Percentiles rank a stretch among this genome's conserved stretches.
phyloP scores from a whole-genome alignment of 2,329 filamentous ascomycete species.

The Fusarium floridanum region DNA sequence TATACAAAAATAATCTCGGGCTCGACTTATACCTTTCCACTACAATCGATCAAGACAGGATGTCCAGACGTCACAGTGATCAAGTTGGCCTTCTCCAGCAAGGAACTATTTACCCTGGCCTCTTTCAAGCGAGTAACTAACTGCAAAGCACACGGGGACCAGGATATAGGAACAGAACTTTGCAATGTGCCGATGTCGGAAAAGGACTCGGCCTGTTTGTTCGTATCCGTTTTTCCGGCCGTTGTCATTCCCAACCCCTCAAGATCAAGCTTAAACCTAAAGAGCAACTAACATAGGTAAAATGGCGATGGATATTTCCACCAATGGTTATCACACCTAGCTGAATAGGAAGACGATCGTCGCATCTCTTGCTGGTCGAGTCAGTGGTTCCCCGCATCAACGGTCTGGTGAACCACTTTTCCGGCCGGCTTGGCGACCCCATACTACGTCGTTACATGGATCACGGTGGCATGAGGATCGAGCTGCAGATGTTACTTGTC shows the following conservation, averaged over 20 bases:
- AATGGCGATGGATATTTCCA: neutral
- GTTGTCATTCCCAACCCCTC: neutral
- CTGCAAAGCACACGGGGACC: neutral
- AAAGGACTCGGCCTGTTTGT: neutral
- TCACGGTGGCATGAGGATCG: neutral
- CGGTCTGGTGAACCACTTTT: neutral
- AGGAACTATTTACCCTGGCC: neutral
- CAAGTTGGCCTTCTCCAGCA: neutral
- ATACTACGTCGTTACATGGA: neutral
- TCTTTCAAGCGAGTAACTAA: neutral
- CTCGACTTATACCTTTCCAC: neutral
- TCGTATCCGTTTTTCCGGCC: constrained; percentile 7
- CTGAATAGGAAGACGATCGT: neutral
- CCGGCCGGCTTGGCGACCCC: constrained; percentile 4
- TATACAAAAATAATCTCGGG: neutral
- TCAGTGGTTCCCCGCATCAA: neutral
- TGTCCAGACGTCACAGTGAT: neutral
- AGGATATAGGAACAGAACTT: neutral
- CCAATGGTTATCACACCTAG: neutral
- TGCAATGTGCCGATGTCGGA: neutral
- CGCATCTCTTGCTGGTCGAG: neutral
- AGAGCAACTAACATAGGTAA: neutral
- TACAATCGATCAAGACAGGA: neutral
- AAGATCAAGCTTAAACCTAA: neutral
- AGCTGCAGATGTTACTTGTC: neutral